phyloP scores from a whole-genome alignment of 371 early-diverging fungal species.

The Paramicrosporidium saccamoebae region DNA sequence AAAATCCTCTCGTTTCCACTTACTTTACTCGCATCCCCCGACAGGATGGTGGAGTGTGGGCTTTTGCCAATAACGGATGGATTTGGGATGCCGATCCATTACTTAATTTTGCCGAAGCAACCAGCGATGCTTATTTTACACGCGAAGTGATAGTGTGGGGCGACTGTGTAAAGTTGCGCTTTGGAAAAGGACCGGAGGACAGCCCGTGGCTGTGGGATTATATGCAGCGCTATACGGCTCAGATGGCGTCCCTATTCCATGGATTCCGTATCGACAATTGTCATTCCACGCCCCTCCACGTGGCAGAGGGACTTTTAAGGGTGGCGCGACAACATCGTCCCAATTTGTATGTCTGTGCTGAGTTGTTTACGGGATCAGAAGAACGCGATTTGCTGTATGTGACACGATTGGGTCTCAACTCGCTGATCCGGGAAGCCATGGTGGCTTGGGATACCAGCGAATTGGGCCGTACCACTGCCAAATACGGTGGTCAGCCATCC shows the following conservation, averaged over 20 bases:
- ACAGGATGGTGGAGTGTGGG: constrained; percentile 4
- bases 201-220: constrained; percentile 86
- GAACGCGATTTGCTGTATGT: constrained; percentile 65
- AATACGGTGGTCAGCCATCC: constrained; percentile 55
- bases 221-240: constrained; percentile 48
- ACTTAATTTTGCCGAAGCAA: constrained; percentile 54
- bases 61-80: constrained; percentile 87
- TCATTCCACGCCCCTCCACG: constrained; percentile 79
- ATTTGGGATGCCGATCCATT: constrained; percentile 88
- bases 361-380: constrained; percentile 78
- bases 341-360: constrained; percentile 75
- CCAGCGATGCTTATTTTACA: constrained; percentile 48
- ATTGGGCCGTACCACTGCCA: constrained; percentile 46
- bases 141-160: constrained; percentile 91
- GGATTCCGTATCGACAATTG: constrained; percentile 94
- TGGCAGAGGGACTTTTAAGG: constrained; percentile 66
- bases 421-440: constrained; percentile 83
- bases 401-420: constrained; percentile 62
- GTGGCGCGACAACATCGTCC: constrained; percentile 47
- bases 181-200: constrained; percentile 42
- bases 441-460: constrained; percentile 76
- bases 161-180: constrained; percentile 86
- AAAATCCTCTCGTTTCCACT: constrained; percentile 37
- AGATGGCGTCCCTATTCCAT: constrained; percentile 54
- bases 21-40: constrained; percentile 47